Percentiles rank a stretch among this genome's conserved stretches.
These are phyloP conservation scores for Paxillus rubicundulus DNA, from an alignment of 768 basidiomycete genomes.

Conservation along the genomic window DNA sequence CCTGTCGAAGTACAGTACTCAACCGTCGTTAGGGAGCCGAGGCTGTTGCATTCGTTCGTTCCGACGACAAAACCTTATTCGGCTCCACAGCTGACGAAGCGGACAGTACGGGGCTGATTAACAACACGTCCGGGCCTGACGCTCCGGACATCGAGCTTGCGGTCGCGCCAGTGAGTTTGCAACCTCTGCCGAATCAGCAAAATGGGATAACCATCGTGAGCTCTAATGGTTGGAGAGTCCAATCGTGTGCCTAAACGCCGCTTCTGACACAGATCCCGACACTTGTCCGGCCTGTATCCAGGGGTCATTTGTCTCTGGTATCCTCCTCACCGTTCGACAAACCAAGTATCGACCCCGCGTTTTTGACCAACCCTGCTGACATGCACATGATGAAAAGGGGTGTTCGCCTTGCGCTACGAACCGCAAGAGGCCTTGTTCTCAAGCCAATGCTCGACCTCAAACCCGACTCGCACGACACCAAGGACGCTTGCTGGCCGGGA, in stretches of 20 bases:
- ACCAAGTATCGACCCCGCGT: conserved; percentile 15
- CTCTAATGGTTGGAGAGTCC: too few species aligned
- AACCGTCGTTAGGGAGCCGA: conserved; percentile 10
- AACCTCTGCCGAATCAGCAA: not conserved
- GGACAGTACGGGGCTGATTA: not conserved
- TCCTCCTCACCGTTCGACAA: conserved; percentile 12
- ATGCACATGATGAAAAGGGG: conserved; percentile 15
- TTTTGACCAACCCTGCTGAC: conserved; percentile 17
- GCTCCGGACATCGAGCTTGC: conserved; percentile 11
- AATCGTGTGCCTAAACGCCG: not conserved
- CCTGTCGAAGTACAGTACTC: not conserved
- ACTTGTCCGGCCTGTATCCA: not conserved
- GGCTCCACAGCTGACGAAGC: not conserved
- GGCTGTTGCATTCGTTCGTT: conserved; percentile 17
- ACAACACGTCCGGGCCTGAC: conserved; percentile 7
- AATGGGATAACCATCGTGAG: not conserved
- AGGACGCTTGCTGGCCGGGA: conserved; percentile 20
- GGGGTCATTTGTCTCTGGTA: not conserved
- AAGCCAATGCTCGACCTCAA: conserved; percentile 4
- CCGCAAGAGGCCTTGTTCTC: conserved; percentile 18
- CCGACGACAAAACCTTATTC: conserved; percentile 15
- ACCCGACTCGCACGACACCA: conserved; percentile 6
- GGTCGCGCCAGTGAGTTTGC: too few species aligned
- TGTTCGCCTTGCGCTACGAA: conserved; percentile 18
- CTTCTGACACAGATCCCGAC: not conserved